Percentiles rank a stretch among this genome's conserved stretches.
Conservation (phyloP, 148 eudicot species). For the Salicornia ramosissima region DNA sequence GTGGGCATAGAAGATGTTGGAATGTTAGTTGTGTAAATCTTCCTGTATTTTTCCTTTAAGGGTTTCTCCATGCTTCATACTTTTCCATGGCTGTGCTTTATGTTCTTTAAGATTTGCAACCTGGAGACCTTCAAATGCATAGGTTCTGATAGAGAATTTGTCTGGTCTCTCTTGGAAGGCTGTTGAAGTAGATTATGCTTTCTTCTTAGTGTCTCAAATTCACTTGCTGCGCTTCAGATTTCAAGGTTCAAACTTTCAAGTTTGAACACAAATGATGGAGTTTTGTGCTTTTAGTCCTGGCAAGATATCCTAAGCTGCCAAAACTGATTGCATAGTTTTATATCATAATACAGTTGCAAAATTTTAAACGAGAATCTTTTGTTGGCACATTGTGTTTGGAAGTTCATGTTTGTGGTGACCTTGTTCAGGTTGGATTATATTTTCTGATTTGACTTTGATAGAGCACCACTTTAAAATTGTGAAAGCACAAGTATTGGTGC, state of each 20-base stretch:
- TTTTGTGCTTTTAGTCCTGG: background rate
- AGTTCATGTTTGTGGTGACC: background rate
- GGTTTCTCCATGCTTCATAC: background rate
- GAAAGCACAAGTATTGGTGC: background rate
- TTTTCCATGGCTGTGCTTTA: background rate
- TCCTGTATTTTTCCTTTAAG: background rate
- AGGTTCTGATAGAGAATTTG: background rate
- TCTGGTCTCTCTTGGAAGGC: background rate
- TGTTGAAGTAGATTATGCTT: background rate
- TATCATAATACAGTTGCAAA: background rate
- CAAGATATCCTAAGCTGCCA: slow-evolving; percentile 1
- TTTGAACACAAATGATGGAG: background rate
- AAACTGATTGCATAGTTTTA: background rate
- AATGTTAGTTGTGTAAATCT: background rate
- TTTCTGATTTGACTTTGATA: background rate
- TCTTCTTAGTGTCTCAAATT: background rate
- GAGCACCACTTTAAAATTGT: background rate
- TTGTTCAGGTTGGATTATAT: background rate
- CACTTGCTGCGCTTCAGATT: background rate
- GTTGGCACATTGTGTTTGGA: background rate
- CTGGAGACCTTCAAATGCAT: background rate
- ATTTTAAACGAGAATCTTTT: background rate
- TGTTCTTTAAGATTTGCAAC: background rate
- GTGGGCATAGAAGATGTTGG: background rate
- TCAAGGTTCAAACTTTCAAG: background rate